Conservation (phyloP, 1,284 basidiomycete species). For the Pseudozyma tsukubaensis region DNA sequence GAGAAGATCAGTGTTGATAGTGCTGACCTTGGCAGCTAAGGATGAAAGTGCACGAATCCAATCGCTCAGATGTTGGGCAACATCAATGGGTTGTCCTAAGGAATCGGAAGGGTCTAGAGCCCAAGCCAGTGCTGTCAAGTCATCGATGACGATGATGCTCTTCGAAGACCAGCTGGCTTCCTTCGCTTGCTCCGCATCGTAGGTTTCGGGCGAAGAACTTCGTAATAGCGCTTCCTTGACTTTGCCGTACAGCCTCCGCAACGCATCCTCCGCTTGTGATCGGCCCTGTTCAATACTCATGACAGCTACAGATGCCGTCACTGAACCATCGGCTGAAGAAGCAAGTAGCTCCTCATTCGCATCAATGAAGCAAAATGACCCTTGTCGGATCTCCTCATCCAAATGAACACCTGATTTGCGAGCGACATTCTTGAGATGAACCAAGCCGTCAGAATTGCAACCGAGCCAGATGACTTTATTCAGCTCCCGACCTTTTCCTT, state of each 20-base stretch:
- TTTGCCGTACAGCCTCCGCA: constrained; percentile 11
- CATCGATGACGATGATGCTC: constrained; percentile 40
- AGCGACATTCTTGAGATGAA: constrained; percentile 39
- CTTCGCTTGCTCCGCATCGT: not conserved
- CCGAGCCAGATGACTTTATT: constrained; percentile 51
- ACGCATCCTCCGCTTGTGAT: constrained; percentile 1
- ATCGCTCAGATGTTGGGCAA: constrained; percentile 12
- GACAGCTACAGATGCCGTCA: not conserved
- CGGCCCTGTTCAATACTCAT: not conserved
- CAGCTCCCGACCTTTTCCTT: constrained; percentile 18
- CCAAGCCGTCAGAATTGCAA: constrained; percentile 39
- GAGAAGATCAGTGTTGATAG: not conserved
- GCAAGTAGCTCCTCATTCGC: constrained; percentile 3
- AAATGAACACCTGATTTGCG: constrained; percentile 48
- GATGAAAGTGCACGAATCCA: constrained; percentile 38
- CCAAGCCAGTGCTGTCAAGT: constrained; percentile 48
- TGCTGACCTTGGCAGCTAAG: constrained; percentile 34
- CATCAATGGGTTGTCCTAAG: constrained; percentile 9
- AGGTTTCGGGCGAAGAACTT: not conserved
- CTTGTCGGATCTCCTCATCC: constrained; percentile 29
- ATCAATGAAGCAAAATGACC: constrained; percentile 40
- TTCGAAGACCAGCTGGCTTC: constrained; percentile 22
- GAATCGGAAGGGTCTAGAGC: constrained; percentile 15
- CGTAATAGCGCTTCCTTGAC: constrained; percentile 14
- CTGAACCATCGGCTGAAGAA: not conserved